Conservation (phyloP, 2,329 filamentous ascomycete genomes). For the Cyphellophora europaea region DNA sequence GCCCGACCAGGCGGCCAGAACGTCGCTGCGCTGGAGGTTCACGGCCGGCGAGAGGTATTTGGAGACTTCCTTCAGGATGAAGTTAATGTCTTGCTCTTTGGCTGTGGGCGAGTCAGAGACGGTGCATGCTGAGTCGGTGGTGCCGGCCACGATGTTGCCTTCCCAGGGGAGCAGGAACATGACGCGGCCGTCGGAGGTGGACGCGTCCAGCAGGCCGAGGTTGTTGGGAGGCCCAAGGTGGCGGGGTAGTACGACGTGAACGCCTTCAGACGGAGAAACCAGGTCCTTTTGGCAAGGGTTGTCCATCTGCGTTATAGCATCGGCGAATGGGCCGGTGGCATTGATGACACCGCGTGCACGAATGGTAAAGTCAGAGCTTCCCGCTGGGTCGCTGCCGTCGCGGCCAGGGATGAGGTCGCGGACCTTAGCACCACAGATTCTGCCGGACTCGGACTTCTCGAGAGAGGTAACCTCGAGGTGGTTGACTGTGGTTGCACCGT, state of each 20-base stretch:
- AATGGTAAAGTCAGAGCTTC: conserved; percentile 52
- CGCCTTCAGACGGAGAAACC: conserved; percentile 73
- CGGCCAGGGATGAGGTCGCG: conserved; percentile 60
- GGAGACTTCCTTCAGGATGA: conserved; percentile 76
- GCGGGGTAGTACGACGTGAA: conserved; percentile 77
- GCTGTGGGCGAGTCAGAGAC: conserved; percentile 67
- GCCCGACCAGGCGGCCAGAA: conserved; percentile 80
- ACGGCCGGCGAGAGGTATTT: conserved; percentile 77
- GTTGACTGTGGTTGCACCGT: conserved; percentile 73
- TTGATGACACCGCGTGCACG: conserved; percentile 77
- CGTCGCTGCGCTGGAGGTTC: conserved; percentile 72
- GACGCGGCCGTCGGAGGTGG: conserved; percentile 77
- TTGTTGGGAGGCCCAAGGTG: conserved; percentile 63
- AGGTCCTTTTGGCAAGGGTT: conserved; percentile 64
- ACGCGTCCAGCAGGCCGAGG: conserved; percentile 81
- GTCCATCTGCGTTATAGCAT: conserved; percentile 78
- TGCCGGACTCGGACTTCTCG: conserved; percentile 64
- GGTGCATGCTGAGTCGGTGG: conserved; percentile 67
- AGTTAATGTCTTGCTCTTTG: conserved; percentile 74
- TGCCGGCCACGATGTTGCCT: conserved; percentile 83
- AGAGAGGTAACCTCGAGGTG: conserved; percentile 72
- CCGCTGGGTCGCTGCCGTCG: conserved; percentile 48
- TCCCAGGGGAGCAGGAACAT: conserved; percentile 94
- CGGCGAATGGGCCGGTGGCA: conserved; percentile 82
- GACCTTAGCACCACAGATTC: conserved; percentile 62